These are phyloP conservation scores for Ascochyta koolunga DNA, from an alignment of 2,329 filamentous ascomycete genomes.

Conservation along the genomic window DNA sequence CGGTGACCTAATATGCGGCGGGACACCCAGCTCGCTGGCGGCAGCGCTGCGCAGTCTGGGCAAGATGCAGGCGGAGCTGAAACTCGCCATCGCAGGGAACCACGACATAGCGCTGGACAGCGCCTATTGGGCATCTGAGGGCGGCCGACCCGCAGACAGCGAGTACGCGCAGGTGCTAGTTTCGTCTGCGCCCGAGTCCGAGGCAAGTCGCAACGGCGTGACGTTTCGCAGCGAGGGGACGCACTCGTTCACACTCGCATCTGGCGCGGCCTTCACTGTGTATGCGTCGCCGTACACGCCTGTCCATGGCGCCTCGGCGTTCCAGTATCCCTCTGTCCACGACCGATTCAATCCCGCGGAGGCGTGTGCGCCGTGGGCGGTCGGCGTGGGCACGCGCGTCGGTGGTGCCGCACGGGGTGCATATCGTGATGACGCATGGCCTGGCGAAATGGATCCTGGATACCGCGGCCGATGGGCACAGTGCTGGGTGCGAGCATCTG, in stretches of 20 bases:
- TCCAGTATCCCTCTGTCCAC: constrained; percentile 55
- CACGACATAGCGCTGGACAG: too few relatives aligned
- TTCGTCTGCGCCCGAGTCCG: too few relatives aligned
- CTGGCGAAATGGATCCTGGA: constrained; percentile 62
- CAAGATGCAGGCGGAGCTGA: too few relatives aligned
- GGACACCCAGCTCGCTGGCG: too few relatives aligned
- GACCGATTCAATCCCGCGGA: constrained; percentile 58
- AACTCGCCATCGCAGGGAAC: too few relatives aligned
- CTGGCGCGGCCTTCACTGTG: constrained; percentile 56
- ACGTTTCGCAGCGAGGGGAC: constrained; percentile 61
- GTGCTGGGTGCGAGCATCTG: constrained; percentile 63
- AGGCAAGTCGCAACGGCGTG: constrained; percentile 47
- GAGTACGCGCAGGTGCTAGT: too few relatives aligned
- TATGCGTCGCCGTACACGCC: constrained; percentile 61
- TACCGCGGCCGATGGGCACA: constrained; percentile 31
- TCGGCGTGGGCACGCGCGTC: constrained; percentile 22
- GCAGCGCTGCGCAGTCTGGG: too few relatives aligned
- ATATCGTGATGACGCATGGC: constrained; percentile 67
- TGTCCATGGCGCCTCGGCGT: constrained; percentile 60
- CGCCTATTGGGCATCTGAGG: too few relatives aligned
- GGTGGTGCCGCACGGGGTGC: constrained; percentile 38
- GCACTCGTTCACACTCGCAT: constrained; percentile 53
- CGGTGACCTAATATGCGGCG: too few relatives aligned
- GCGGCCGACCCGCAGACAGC: too few relatives aligned
- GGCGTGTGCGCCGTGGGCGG: constrained; percentile 24